phyloP scores from a whole-genome alignment of 192 early-diverging fungal genomes.

The Rhizophagus sp. region DNA sequence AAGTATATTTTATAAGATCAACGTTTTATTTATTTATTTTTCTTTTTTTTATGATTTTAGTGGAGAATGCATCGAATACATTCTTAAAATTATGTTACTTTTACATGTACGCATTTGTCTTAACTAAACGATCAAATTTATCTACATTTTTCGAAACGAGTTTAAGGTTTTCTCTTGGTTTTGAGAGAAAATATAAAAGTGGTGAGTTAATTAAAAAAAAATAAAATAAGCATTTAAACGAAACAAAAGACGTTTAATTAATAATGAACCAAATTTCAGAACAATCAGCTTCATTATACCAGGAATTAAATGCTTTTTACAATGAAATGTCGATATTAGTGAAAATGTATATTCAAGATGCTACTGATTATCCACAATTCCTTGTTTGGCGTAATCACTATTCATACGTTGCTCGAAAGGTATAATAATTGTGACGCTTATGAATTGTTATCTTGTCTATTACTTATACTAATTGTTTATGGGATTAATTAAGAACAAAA shows the following conservation, averaged over 20 bases:
- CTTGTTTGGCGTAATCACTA: slow-evolving; percentile 44
- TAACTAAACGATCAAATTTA: slow-evolving; percentile 27
- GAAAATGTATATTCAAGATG: slow-evolving; percentile 15
- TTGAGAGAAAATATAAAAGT: slow-evolving; percentile 40
- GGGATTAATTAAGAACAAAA: not conserved
- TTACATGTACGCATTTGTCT: slow-evolving; percentile 27
- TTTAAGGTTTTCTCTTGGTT: slow-evolving; percentile 39
- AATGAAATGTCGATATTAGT: slow-evolving; percentile 29
- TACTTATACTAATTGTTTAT: not conserved
- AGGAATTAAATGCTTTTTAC: not conserved
- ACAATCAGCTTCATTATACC: not conserved
- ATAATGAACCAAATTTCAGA: not conserved
- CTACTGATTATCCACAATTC: slow-evolving; percentile 31
- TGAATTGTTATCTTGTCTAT: not conserved
- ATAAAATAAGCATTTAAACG: not conserved
- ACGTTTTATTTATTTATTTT: not conserved
- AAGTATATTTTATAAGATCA: not conserved
- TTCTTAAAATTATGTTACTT: slow-evolving; percentile 39
- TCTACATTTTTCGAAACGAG: slow-evolving; percentile 45
- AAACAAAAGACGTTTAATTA: not conserved
- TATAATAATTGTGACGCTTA: slow-evolving; percentile 15
- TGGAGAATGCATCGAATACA: not conserved
- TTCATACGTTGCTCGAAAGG: slow-evolving; percentile 45
- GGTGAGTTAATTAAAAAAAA: slow-evolving; percentile 9
- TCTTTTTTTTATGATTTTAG: not conserved